Conservation (phyloP, 1,139 yeast genomes). For the Yamadazyma jaroonii region DNA sequence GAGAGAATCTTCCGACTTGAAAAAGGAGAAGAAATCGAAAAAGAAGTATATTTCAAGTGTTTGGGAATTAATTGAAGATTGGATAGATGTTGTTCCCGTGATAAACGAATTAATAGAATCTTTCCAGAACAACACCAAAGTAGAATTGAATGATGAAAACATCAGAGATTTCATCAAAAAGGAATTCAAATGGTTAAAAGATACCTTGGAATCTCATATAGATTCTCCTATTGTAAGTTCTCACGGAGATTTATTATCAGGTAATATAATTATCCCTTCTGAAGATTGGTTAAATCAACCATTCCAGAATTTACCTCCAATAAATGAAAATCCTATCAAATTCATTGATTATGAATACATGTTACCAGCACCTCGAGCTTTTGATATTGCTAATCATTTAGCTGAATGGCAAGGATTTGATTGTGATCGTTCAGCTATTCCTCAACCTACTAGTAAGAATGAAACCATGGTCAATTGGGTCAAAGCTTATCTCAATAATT, state of each 20-base stretch:
- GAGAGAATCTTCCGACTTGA: slow-evolving; percentile 8
- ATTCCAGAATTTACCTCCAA: slow-evolving; percentile 20
- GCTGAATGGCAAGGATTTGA: slow-evolving; percentile 88
- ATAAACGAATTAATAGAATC: slow-evolving; percentile 40
- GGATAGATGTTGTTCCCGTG: slow-evolving; percentile 62
- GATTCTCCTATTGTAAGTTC: slow-evolving; percentile 59
- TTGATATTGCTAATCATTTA: slow-evolving; percentile 82
- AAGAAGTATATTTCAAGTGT: slow-evolving; percentile 42
- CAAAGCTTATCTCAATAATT: slow-evolving; percentile 41
- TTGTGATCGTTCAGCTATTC: slow-evolving; percentile 62
- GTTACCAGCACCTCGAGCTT: slow-evolving; percentile 77
- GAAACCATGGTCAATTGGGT: slow-evolving; percentile 55
- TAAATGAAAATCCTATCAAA: slow-evolving; percentile 46
- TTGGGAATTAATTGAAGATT: slow-evolving; percentile 59
- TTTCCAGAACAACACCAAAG: slow-evolving; percentile 31
- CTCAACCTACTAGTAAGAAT: slow-evolving; percentile 45
- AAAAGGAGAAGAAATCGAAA: slow-evolving; percentile 19
- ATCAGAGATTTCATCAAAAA: slow-evolving; percentile 36
- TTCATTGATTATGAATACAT: slow-evolving; percentile 83
- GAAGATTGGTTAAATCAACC: slow-evolving; percentile 17
- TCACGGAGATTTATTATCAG: slow-evolving; percentile 72
- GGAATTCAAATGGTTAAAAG: slow-evolving; percentile 58
- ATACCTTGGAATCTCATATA: slow-evolving; percentile 27
- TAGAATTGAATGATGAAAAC: slow-evolving; percentile 23
- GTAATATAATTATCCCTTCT: slow-evolving; percentile 65